These are phyloP conservation scores for Tricholoma flavovirens DNA, from an alignment of 768 basidiomycete genomes.

Conservation along the genomic window DNA sequence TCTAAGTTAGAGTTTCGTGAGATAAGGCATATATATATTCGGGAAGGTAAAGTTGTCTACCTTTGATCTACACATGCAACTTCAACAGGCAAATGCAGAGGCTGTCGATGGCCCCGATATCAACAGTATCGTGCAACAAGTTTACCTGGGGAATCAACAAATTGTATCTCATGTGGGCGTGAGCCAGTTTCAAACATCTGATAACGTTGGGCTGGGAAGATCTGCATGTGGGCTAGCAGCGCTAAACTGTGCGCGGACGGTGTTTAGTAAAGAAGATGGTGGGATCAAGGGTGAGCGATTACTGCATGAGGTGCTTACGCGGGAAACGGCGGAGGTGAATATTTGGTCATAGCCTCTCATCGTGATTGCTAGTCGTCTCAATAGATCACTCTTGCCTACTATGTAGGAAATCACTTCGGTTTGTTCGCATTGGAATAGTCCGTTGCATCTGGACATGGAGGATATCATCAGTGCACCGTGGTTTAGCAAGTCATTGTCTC, in stretches of 20 bases:
- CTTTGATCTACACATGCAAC: neutral
- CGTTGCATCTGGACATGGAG: slow-evolving; percentile 52
- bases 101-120: neutral
- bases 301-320: slow-evolving; percentile 27
- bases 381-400: neutral
- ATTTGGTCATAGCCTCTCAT: neutral
- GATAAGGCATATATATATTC: too few relatives aligned
- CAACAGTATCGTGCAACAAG: neutral
- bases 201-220: slow-evolving; percentile 24
- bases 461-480: slow-evolving; percentile 44
- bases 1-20: too few relatives aligned
- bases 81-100: neutral
- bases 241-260: slow-evolving; percentile 54
- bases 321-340: slow-evolving; percentile 31
- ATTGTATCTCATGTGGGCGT: slow-evolving; percentile 45
- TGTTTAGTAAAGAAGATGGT: slow-evolving; percentile 31
- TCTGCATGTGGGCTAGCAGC: slow-evolving; percentile 64
- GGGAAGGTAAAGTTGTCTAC: neutral
- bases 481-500: slow-evolving; percentile 37
- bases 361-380: neutral
- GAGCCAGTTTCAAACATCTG: slow-evolving; percentile 47
- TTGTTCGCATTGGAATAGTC: slow-evolving; percentile 49
- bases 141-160: slow-evolving; percentile 23
- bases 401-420: slow-evolving; percentile 52
- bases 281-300: slow-evolving; percentile 25